Base-by-base conservation (phyloP, 1,284 basidiomycete genomes). In the Ganoderma lucidum region DNA sequence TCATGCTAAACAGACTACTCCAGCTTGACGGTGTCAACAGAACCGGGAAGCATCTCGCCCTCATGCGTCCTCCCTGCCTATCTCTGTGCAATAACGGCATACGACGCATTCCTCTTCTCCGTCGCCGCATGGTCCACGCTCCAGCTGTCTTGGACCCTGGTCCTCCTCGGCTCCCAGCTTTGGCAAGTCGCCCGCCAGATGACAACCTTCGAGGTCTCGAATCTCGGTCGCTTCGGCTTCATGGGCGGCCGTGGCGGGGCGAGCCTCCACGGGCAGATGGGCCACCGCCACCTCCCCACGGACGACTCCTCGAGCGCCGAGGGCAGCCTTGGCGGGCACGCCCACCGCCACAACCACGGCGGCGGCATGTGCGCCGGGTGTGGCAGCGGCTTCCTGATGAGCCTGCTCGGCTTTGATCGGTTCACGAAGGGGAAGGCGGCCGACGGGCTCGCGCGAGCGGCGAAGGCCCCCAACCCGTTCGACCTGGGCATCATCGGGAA, bases 131-230 rank as follows among this genome's bases (percentile, higher is more conserved):
- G 98, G 97, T 86, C 95, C 0, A 93, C 92, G 0, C 86, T 99
- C 10, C 97, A 99, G 79, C 89, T 99, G 39, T 89, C 90, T 0
- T 99, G 98, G 97, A 99, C 97, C 0, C 81, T 89, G 55, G 87
- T 99, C 66, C 90, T 99, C 59, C 89, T 97, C 63, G 86, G 86
- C 45, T 91, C 91, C 6, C 98, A 99, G 77, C 84, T 92, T 51
- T 98, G 95, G 93, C 97, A 99, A 81, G 89, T 99, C 65, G 88
- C 92, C 10, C 88, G 93, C 23, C 97, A 99, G 78, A 95, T 99
- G 90, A 99, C 97, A 0, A 98, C 97, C 0, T 88, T 98, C 67
- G 97, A 99, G 79, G 95, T 99, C 6, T 93, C 92, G 69, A 99
- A 99, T 78, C 89, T 99, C 3, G 96, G 97, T 0, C 87, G 97